Evolutionary conservation across 768 basidiomycete genomes (phyloP).

Genomic region (Tylopilus plumbeoviolaceoides): DNA sequence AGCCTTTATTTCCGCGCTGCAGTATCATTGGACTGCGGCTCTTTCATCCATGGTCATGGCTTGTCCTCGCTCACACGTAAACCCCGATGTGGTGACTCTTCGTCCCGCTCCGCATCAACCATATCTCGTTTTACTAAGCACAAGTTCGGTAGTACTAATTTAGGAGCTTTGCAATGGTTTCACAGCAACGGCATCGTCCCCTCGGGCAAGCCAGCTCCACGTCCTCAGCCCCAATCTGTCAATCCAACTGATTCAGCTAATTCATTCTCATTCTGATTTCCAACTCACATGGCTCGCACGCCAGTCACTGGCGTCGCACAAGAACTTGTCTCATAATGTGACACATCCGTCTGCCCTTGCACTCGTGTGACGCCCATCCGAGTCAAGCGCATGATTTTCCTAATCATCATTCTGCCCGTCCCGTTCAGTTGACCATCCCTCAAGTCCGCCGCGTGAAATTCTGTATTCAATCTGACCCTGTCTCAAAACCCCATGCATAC

Average conservation of each 20-base stretch:
- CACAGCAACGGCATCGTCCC: slow-evolving; percentile 18
- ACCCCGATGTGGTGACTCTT: slow-evolving; percentile 18
- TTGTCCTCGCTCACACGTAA: slow-evolving; percentile 24
- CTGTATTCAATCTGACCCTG: slow-evolving; percentile 13
- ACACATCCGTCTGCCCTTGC: slow-evolving; percentile 7
- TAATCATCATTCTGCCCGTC: background rate
- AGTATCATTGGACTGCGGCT: slow-evolving; percentile 1
- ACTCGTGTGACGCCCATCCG: slow-evolving; percentile 2
- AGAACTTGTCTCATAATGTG: slow-evolving; percentile 19
- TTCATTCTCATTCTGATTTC: slow-evolving; percentile 15
- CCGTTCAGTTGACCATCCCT: slow-evolving; percentile 12
- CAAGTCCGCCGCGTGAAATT: slow-evolving; percentile 20
- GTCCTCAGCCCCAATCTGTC: slow-evolving; percentile 17
- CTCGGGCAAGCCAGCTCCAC: slow-evolving; percentile 8
- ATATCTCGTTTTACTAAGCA: slow-evolving; percentile 17
- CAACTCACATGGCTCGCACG: slow-evolving; percentile 18
- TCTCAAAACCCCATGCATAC: slow-evolving; percentile 7
- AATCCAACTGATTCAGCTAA: slow-evolving; percentile 7
- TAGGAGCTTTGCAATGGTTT: slow-evolving; percentile 6
- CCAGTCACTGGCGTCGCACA: slow-evolving; percentile 14
- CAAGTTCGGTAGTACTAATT: slow-evolving; percentile 18
- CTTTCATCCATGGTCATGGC: slow-evolving; percentile 9
- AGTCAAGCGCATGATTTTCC: slow-evolving; percentile 7
- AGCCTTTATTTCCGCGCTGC: slow-evolving; percentile 25
- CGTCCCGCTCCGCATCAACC: slow-evolving; percentile 8